A percentile compares a stretch with the other conserved stretches of the same genome.
These are phyloP conservation scores for Suillus decipiens DNA, from an alignment of 768 basidiomycete species.

Conservation along the genomic window DNA sequence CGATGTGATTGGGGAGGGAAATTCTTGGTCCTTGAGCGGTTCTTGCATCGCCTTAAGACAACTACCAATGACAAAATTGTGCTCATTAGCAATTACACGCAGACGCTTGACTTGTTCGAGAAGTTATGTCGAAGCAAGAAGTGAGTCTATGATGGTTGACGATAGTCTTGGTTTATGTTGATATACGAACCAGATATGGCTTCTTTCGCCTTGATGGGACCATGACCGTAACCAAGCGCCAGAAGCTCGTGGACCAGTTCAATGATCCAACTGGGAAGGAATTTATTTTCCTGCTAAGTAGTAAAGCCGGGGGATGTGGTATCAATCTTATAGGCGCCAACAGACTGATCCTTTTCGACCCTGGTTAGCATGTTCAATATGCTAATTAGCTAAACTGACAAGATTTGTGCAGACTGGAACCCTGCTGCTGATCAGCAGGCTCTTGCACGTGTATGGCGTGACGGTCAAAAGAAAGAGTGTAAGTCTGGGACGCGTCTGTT, in stretches of 20 bases:
- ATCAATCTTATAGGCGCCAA: constrained; percentile 98
- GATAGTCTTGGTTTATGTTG: constrained; percentile 4
- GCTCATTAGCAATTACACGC: constrained; percentile 94
- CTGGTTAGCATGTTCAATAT: constrained; percentile 52
- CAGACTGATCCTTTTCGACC: constrained; percentile 93
- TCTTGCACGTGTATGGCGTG: constrained; percentile 97
- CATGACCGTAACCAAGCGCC: constrained; percentile 88
- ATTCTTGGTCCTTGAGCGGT: constrained; percentile 90
- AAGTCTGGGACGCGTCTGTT: constrained; percentile 27
- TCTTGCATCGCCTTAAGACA: constrained; percentile 78
- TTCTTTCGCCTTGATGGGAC: constrained; percentile 94
- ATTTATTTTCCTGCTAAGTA: constrained; percentile 91
- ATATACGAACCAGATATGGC: constrained; percentile 64
- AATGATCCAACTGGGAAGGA: constrained; percentile 93
- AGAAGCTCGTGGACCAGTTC: constrained; percentile 95
- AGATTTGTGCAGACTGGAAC: constrained; percentile 79
- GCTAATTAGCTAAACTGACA: neutral
- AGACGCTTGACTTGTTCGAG: constrained; percentile 92
- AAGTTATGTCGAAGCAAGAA: constrained; percentile 84
- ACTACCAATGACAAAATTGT: constrained; percentile 94
- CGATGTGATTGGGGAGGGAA: constrained; percentile 89
- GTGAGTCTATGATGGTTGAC: constrained; percentile 41
- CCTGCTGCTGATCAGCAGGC: constrained; percentile 99
- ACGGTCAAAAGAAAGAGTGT: constrained; percentile 99
- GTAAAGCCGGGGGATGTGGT: constrained; percentile 94